Base-by-base conservation (phyloP, 2,329 filamentous ascomycete species). In the Diplodia corticola region DNA sequence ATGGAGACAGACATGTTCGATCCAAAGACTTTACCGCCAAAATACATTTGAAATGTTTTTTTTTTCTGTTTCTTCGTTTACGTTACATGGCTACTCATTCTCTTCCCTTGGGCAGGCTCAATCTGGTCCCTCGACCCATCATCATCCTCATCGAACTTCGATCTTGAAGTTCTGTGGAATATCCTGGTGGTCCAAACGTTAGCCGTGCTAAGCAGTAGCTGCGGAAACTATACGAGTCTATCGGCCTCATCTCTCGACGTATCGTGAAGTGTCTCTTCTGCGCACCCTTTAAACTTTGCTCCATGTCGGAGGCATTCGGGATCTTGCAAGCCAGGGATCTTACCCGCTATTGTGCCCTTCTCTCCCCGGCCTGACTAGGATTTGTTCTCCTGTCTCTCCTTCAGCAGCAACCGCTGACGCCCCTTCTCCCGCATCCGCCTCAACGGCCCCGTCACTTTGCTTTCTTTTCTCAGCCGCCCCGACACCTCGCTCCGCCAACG, bases 1-100 rank as follows among this genome's bases (percentile, higher is more conserved):
- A 49, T 40, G 4, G 67, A 70, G 49, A 69, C 66, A 9, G 69
- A 68, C 2, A 67, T 70, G 68, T 67, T 69, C 46, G 66, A 69
- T 22, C 49, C 64, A n/a, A 22, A 51, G 44, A 22, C 30, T 4
- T n/a, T 65, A n/a, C 17, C 50, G 26, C 26, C 26, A 24, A 24
- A 17, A 6, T 35, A 61, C 35, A 22, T 54, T 35, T 54, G 24
- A 30, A 7, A 13, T 15, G 28, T 12, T 5, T 12, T 54, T 20
- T 20, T 7, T n/a, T 44, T 35, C 12, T 35, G 33, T 35, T 35
- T 44, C 17, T n/a, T n/a, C n/a, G 3, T n/a, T 44, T 20, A 44
- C 17, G n/a, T 9, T 44, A 9, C n/a, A 44, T 3, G 7, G 4
- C 17, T 44, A 20, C 17, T 44, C 40, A 5, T 44, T 20, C 40